Conservation (phyloP, 78 protist species). For the Trichosphaerium sp. region DNA sequence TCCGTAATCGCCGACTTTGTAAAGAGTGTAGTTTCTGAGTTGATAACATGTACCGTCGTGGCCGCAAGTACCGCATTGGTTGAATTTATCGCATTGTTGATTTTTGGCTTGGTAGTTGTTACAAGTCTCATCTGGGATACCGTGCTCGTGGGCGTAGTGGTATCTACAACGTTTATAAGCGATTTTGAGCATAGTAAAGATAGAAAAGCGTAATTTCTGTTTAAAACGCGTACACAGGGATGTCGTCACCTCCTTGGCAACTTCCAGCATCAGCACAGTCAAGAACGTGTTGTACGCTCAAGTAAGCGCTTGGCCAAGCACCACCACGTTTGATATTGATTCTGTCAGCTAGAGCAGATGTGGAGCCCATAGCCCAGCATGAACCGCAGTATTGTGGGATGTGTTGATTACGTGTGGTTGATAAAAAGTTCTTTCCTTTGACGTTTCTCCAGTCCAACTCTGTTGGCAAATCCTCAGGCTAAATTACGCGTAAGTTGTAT, state of each 20-base stretch:
- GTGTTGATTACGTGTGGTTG: slow-evolving; percentile 1
- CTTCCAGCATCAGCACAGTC: not conserved
- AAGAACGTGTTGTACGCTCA: not conserved
- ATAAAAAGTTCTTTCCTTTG: slow-evolving; percentile 5
- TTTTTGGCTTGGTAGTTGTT: slow-evolving; percentile 5
- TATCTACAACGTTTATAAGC: no score
- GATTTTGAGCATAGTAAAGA: no score
- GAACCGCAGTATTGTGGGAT: not conserved
- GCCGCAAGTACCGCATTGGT: slow-evolving; percentile 6
- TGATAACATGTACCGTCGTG: not conserved
- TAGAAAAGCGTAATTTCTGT: no score
- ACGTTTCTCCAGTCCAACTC: slow-evolving; percentile 6
- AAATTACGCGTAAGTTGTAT: no score
- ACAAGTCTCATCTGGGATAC: slow-evolving; percentile 23
- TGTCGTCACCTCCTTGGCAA: slow-evolving; percentile 15
- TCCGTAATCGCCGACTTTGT: slow-evolving; percentile 12
- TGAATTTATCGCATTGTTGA: not conserved
- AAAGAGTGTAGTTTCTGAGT: not conserved
- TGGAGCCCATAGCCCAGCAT: slow-evolving; percentile 9
- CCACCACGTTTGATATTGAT: not conserved
- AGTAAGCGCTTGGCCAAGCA: not conserved
- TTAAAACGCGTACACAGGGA: no score
- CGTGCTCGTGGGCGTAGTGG: not conserved
- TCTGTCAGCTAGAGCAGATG: not conserved
- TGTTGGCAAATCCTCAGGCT: slow-evolving; percentile 18